These are phyloP conservation scores for Populus hybrid DNA, from an alignment of 441 rosid species.

Conservation along the genomic window DNA sequence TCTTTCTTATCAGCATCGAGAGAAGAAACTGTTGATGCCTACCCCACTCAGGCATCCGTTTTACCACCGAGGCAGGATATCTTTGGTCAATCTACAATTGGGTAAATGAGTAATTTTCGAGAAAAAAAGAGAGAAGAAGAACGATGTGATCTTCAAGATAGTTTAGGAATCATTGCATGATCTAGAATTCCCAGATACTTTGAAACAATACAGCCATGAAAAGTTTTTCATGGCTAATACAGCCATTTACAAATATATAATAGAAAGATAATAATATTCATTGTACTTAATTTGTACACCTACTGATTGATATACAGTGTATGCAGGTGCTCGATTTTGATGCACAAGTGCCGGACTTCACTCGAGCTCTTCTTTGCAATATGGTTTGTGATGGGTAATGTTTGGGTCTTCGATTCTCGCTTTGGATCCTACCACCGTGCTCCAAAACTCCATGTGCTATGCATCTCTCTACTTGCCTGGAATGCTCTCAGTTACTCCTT, in stretches of 20 bases:
- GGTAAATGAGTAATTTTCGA: too few relatives aligned
- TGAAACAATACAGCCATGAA: not conserved
- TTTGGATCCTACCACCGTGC: constrained; percentile 73
- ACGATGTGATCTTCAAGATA: too few relatives aligned
- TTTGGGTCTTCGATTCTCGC: constrained; percentile 93
- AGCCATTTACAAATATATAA: not conserved
- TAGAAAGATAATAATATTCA: not conserved
- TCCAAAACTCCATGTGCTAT: constrained; percentile 78
- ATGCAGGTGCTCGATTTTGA: constrained; percentile 68
- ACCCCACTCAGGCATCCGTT: too few relatives aligned
- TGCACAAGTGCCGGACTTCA: constrained; percentile 84
- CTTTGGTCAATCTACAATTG: too few relatives aligned
- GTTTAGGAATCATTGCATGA: too few relatives aligned
- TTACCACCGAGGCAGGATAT: too few relatives aligned
- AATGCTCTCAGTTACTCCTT: constrained; percentile 85
- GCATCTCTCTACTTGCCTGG: constrained; percentile 84
- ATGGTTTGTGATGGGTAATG: constrained; percentile 93
- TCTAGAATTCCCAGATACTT: not conserved
- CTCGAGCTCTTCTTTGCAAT: constrained; percentile 65
- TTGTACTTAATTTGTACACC: not conserved
- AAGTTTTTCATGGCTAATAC: not conserved
- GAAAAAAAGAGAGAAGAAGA: too few relatives aligned
- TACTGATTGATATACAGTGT: constrained; percentile 15
- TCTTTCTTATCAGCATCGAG: too few relatives aligned
- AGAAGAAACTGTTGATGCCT: too few relatives aligned